A percentile compares a stretch with the other conserved stretches of the same genome.
Conservation (phyloP, 352 stramenopile genomes). For the Pythium vanterpoolii region DNA sequence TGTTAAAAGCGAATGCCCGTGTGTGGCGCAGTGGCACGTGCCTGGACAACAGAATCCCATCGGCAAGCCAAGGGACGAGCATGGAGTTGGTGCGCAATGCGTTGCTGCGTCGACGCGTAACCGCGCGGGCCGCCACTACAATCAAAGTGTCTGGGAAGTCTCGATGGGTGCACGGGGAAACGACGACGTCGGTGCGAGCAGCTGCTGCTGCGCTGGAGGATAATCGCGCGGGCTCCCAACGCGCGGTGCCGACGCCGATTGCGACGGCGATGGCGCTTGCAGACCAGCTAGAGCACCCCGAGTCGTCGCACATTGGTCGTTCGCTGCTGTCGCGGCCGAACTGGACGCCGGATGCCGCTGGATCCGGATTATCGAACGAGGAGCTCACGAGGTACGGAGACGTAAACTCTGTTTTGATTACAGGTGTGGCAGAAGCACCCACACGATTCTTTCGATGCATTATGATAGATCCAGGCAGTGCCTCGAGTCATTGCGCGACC, state of each 20-base stretch:
- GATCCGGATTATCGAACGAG: constrained; percentile 14
- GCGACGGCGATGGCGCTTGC: constrained; percentile 26
- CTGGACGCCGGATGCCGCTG: constrained; percentile 20
- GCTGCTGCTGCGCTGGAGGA: neutral
- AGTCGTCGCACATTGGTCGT: constrained; percentile 10
- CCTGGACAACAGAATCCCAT: neutral
- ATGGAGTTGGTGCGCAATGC: constrained; percentile 14
- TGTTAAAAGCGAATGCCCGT: constrained; percentile 13
- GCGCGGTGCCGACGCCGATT: constrained; percentile 20
- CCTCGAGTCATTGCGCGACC: constrained; percentile 13
- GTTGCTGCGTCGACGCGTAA: constrained; percentile 15
- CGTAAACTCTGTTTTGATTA: neutral
- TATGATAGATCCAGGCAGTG: constrained; percentile 16
- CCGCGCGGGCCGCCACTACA: neutral
- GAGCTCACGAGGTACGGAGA: constrained; percentile 17
- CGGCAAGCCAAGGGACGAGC: neutral
- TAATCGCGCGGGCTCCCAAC: neutral
- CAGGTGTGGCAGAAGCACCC: neutral
- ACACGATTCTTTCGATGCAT: no score
- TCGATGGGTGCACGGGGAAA: neutral
- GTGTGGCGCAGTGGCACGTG: constrained; percentile 17
- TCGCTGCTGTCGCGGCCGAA: constrained; percentile 11
- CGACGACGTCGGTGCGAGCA: neutral
- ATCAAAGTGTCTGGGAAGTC: neutral
- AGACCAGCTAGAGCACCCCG: constrained; percentile 20